These are phyloP conservation scores for Vanilla planifolia DNA, from an alignment of 106 monocot genomes.

Conservation along the genomic window DNA sequence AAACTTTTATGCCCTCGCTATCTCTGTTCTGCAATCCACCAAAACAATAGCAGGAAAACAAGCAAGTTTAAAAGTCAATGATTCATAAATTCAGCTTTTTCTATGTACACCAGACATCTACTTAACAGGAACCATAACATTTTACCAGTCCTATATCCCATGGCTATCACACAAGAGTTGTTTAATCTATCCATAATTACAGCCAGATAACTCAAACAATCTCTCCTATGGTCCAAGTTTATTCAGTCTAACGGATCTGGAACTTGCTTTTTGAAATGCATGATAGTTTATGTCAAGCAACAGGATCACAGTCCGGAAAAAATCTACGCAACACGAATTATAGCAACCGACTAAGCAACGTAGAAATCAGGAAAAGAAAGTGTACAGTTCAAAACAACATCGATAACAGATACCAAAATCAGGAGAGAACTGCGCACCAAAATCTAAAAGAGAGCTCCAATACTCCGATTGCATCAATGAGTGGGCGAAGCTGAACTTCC, in stretches of 20 bases:
- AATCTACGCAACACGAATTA: not conserved
- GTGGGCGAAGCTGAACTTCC: not conserved
- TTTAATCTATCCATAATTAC: not conserved
- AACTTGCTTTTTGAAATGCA: not conserved
- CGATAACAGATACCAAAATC: not conserved
- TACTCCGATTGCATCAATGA: constrained; percentile 5
- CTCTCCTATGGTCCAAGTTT: not conserved
- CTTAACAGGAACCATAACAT: not conserved
- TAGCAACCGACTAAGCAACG: not conserved
- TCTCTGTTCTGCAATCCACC: no score
- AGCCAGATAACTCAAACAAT: not conserved
- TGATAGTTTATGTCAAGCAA: not conserved
- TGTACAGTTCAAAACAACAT: constrained; percentile 2
- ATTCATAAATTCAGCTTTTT: not conserved
- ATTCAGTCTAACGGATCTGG: not conserved
- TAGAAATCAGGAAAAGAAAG: not conserved
- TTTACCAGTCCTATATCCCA: not conserved
- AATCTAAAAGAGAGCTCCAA: not conserved
- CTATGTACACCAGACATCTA: not conserved
- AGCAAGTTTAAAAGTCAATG: not conserved
- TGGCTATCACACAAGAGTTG: not conserved
- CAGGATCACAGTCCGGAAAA: not conserved
- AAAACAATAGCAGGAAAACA: no score
- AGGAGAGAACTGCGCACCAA: not conserved
- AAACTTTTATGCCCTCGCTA: not conserved